A percentile compares a stretch with the other conserved stretches of the same genome.
Evolutionary conservation across 2,329 filamentous ascomycete genomes (phyloP).

Genomic region (Sporothrix globosa): DNA sequence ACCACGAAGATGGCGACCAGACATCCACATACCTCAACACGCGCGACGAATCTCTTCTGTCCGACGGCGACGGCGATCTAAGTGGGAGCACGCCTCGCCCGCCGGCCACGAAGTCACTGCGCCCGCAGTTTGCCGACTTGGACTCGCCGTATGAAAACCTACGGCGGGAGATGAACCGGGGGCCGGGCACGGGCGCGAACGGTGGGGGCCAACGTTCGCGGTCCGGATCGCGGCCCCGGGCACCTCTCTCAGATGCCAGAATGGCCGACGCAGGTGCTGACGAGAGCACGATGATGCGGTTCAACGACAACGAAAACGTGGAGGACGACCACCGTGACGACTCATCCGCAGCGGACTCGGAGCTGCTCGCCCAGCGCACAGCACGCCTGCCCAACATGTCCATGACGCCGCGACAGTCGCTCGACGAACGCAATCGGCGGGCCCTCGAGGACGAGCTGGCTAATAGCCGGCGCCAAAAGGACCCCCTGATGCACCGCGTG

Average conservation of each 20-base stretch:
- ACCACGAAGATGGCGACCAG: conserved; percentile 47
- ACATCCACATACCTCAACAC: conserved; percentile 44
- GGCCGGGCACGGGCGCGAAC: neutral
- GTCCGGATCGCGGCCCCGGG: conserved; percentile 15
- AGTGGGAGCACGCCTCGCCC: conserved; percentile 70
- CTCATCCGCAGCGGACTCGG: conserved; percentile 47
- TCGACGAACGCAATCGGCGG: conserved; percentile 55
- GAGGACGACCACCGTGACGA: conserved; percentile 44
- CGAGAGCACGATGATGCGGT: conserved; percentile 40
- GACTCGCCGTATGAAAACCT: conserved; percentile 77
- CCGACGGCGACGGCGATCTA: conserved; percentile 61
- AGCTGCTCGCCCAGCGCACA: conserved; percentile 56
- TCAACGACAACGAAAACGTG: conserved; percentile 46
- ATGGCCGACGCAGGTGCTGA: conserved; percentile 38
- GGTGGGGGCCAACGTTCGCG: conserved; percentile 41
- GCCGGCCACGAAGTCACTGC: conserved; percentile 54
- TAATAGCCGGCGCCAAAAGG: conserved; percentile 53
- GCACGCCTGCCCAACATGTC: conserved; percentile 64
- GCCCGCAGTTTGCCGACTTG: conserved; percentile 64
- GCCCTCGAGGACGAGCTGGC: conserved; percentile 36
- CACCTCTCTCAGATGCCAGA: neutral
- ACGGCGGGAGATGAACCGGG: conserved; percentile 63
- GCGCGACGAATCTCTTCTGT: conserved; percentile 68
- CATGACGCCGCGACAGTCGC: conserved; percentile 63
- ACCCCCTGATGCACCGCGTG: conserved; percentile 86